Evolutionary conservation across 2,329 filamentous ascomycete species (phyloP).

Genomic region (Nemania bipapillata): DNA sequence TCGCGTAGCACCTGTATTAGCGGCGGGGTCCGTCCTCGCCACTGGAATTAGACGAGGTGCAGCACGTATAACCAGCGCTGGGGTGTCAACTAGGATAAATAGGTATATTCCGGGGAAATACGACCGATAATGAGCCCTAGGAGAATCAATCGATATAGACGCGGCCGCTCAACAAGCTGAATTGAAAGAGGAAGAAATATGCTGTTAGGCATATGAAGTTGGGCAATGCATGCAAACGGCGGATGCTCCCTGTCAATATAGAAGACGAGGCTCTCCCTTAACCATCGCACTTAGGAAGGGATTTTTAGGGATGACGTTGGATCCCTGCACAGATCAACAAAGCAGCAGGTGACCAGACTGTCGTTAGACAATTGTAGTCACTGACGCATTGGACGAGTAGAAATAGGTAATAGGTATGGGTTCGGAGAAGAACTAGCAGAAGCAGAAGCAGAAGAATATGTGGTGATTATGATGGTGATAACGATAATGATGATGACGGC

Average conservation of each 20-base stretch:
- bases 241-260: slow-evolving; percentile 14
- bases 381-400: neutral
- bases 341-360: neutral
- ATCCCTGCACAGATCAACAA: slow-evolving; percentile 15
- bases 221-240: slow-evolving; percentile 16
- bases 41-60: slow-evolving; percentile 20
- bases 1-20: slow-evolving; percentile 22
- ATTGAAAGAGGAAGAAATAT: neutral
- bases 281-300: neutral
- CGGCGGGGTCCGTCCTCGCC: slow-evolving; percentile 27
- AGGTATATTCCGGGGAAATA: slow-evolving; percentile 15
- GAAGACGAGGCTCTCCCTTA: slow-evolving; percentile 30
- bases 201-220: slow-evolving; percentile 31
- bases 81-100: slow-evolving; percentile 15
- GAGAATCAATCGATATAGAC: slow-evolving; percentile 1
- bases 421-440: neutral
- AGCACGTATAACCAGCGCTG: slow-evolving; percentile 14
- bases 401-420: neutral
- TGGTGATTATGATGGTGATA: too few relatives aligned
- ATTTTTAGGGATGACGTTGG: slow-evolving; percentile 30
- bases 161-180: neutral
- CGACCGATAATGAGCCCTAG: slow-evolving; percentile 13
- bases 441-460: too few relatives aligned
- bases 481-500: neutral
- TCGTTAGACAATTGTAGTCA: slow-evolving; percentile 6